Evolutionary conservation across 208 protist genomes (phyloP).

Genomic region (Strigomonas galati): DNA sequence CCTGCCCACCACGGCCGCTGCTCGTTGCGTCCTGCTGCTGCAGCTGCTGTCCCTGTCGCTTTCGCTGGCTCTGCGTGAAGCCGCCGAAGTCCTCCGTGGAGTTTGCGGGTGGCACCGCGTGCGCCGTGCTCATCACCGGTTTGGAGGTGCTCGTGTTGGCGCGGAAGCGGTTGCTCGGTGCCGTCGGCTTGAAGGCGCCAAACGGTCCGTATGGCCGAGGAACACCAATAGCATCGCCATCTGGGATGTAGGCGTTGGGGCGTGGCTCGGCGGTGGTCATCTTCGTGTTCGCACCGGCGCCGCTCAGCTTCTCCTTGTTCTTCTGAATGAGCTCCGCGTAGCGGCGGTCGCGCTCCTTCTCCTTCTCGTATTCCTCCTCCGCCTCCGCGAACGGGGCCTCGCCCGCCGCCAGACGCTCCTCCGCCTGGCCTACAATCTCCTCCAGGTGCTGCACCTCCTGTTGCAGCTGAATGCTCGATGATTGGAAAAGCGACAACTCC

Average conservation of each 20-base stretch:
- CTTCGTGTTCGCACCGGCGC: slow-evolving; percentile 15
- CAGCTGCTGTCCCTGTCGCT: too few relatives aligned
- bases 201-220: slow-evolving; percentile 83
- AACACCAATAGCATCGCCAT: slow-evolving; percentile 72
- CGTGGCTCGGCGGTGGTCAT: slow-evolving; percentile 76
- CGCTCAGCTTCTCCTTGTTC: slow-evolving; percentile 33
- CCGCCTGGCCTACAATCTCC: slow-evolving; percentile 70
- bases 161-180: neutral
- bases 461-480: slow-evolving; percentile 89
- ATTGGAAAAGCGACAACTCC: slow-evolving; percentile 95
- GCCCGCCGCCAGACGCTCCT: slow-evolving; percentile 68
- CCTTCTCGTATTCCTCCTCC: slow-evolving; percentile 69
- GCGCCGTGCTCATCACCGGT: too few relatives aligned
- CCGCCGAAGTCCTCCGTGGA: too few relatives aligned
- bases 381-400: slow-evolving; percentile 82
- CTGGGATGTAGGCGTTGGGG: slow-evolving; percentile 89
- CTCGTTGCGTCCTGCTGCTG: too few relatives aligned
- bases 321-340: slow-evolving; percentile 55
- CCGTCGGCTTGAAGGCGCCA: slow-evolving; percentile 57
- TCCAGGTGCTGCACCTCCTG: slow-evolving; percentile 83
- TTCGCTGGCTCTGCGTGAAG: too few relatives aligned
- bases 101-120: too few relatives aligned
- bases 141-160: too few relatives aligned
- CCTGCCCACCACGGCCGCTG: slow-evolving; percentile 3
- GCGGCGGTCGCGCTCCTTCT: slow-evolving; percentile 51